Evolutionary conservation across 164 flowering plant genomes (phyloP).

Genomic region (Tinospora cordifolia): DNA sequence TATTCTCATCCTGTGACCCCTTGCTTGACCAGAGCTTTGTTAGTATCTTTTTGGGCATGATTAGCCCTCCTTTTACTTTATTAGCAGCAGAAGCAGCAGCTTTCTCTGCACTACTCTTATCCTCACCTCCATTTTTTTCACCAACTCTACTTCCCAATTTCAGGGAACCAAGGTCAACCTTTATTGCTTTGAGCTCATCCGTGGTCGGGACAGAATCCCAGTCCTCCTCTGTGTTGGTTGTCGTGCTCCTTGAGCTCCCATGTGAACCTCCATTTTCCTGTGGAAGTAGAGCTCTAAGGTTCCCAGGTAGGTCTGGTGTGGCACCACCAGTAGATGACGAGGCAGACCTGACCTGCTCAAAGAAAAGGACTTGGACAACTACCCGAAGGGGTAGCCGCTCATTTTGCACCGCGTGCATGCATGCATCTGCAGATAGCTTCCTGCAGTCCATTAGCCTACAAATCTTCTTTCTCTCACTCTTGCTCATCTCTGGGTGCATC

Average conservation of each 20-base stretch:
- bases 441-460: conserved; percentile 93
- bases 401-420: conserved; percentile 91
- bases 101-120: conserved; percentile 29
- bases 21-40: conserved; percentile 49
- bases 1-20: conserved; percentile 39
- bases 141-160: conserved; percentile 28
- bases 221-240: conserved; percentile 57
- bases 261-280: conserved; percentile 35
- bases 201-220: conserved; percentile 55
- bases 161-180: conserved; percentile 50
- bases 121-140: conserved; percentile 18
- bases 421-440: conserved; percentile 85
- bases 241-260: conserved; percentile 53
- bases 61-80: conserved; percentile 44
- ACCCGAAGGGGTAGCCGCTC: conserved; percentile 85
- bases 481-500: conserved; percentile 77
- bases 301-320: conserved; percentile 52
- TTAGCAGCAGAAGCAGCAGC: conserved; percentile 23
- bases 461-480: conserved; percentile 77
- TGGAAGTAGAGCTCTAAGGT: conserved; percentile 33
- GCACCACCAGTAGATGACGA: conserved; percentile 39
- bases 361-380: conserved; percentile 89
- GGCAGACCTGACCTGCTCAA: conserved; percentile 77
- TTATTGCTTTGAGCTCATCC: conserved; percentile 55
- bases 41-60: conserved; percentile 51